Evolutionary conservation across 768 basidiomycete genomes (phyloP).

Genomic region (Russula griseocarnosa): DNA sequence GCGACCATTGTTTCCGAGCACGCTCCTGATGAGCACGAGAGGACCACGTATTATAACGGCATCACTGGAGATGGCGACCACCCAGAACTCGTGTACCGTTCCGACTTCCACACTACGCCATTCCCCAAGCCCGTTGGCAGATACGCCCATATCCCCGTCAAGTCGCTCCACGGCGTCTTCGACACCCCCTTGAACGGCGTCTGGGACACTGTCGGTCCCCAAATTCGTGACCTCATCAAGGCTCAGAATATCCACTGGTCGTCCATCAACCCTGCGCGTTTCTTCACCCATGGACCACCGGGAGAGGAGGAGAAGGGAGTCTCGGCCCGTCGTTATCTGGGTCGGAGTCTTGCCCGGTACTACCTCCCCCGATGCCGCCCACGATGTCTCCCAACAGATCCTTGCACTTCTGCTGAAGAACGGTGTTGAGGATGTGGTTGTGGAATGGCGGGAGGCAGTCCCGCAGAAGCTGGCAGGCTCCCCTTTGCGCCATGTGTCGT

Average conservation of each 20-base stretch:
- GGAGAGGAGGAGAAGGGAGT: constrained; percentile 6
- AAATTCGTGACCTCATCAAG: constrained; percentile 14
- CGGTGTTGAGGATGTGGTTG: constrained; percentile 12
- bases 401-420: not conserved
- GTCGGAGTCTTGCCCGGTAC: constrained; percentile 3
- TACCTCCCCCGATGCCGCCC: constrained; percentile 19
- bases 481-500: not conserved
- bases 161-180: constrained; percentile 14
- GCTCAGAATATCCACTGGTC: constrained; percentile 6
- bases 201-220: constrained; percentile 20
- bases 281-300: constrained; percentile 1
- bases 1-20: too few relatives aligned
- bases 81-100: constrained; percentile 15
- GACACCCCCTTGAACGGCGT: constrained; percentile 13
- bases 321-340: constrained; percentile 25
- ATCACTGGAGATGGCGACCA: not conserved
- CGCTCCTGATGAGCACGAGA: not conserved
- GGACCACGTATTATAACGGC: not conserved
- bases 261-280: constrained; percentile 15
- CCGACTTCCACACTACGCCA: not conserved
- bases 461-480: constrained; percentile 1
- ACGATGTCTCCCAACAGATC: constrained; percentile 15
- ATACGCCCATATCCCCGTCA: not conserved
- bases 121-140: constrained; percentile 16
- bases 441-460: constrained; percentile 21